Base-by-base conservation (phyloP, 148 eudicot genomes). In the Salicornia ramosissima region DNA sequence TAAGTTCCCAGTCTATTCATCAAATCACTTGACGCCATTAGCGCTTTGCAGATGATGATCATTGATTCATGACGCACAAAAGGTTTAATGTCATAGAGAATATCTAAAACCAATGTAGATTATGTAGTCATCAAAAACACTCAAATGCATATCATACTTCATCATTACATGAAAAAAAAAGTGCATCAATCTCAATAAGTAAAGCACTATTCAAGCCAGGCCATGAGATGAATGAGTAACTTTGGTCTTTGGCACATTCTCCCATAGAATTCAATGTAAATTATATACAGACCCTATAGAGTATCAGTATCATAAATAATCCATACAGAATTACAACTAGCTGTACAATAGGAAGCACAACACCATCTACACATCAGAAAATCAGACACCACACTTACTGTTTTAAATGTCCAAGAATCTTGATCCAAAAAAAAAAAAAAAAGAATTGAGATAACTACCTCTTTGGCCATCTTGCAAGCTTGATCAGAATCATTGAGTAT, bases 391-490 rank as follows among this genome's bases (percentile, higher is more conserved):
- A 19, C 39, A 63, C 42, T 22, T 18, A 64, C 16, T 21, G 21
- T 30, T 43, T 12, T 15, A 29, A 34, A 5, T 18, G 40, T 7
- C 21, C 15, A 31, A 36, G n/a, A n/a, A n/a, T n/a, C n/a, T n/a
- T n/a, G n/a, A n/a, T n/a, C n/a, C 54, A 12, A 19, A 19, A 49
- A 13, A 40, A 55, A 9, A 16, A 8, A 1, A 26, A 42, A n/a
- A n/a, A 42, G 10, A 24, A 63, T 7, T 4, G 31, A 36, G 31
- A 54, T 28, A 24, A 6, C 60, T 74, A 78, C 85, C 84, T 81
- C 81, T 74, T 81, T 82, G 9, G 85, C 85, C 74, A 82, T 79
- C 77, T 73, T 76, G 43, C 85, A 82, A 60, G 85, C 85, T 71
- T 79, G 76, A 64, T 82, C 85, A 76, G 85, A 65, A 24, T 82